Conservation (phyloP, 805 yeast species). For the Lipomyces oligophaga region DNA sequence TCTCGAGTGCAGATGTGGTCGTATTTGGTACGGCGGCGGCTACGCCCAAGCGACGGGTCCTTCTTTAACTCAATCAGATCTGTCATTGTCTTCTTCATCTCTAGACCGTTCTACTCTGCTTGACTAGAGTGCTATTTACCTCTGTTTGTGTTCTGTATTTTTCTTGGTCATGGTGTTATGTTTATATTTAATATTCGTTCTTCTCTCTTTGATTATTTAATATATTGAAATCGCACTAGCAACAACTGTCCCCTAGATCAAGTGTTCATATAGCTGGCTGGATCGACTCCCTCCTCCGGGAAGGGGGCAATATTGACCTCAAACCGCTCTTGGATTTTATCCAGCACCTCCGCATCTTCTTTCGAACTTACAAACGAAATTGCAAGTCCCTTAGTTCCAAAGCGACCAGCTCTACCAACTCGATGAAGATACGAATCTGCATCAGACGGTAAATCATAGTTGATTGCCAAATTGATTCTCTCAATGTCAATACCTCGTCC, state of each 20-base stretch:
- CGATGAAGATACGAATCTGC: slow-evolving; percentile 98
- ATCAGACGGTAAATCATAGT: slow-evolving; percentile 92
- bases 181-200: no score
- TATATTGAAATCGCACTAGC: no score
- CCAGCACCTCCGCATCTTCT: slow-evolving; percentile 85
- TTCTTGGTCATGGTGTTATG: no score
- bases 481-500: slow-evolving; percentile 99
- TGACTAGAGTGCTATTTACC: no score
- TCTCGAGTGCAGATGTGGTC: slow-evolving; percentile 26
- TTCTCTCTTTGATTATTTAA: no score
- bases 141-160: no score
- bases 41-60: slow-evolving; percentile 11
- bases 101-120: no score
- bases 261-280: slow-evolving; percentile 96
- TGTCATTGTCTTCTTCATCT: no score
- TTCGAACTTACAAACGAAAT: slow-evolving; percentile 81
- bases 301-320: slow-evolving; percentile 91
- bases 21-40: slow-evolving; percentile 32
- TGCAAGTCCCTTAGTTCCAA: slow-evolving; percentile 98
- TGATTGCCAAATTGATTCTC: slow-evolving; percentile 96
- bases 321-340: slow-evolving; percentile 92
- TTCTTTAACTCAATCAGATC: no score
- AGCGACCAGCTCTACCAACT: slow-evolving; percentile 99
- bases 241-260: no score
- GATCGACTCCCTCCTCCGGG: slow-evolving; percentile 98